Conservation (phyloP, 108 stramenopile genomes). For the Conticribra guillardii region DNA sequence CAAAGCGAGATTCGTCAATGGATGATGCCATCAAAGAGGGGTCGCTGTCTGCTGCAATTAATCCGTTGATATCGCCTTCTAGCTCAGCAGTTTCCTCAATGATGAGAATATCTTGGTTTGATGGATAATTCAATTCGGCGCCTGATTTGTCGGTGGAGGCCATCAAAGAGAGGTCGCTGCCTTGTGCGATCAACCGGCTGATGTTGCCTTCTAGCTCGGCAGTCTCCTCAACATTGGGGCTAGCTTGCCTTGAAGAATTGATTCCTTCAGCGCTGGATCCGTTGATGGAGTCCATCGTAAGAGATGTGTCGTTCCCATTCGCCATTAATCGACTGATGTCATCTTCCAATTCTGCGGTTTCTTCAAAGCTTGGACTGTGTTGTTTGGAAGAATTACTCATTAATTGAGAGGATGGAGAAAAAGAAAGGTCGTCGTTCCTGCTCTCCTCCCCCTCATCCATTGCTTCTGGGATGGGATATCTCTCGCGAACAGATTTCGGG, state of each 20-base stretch:
- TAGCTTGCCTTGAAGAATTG: not conserved
- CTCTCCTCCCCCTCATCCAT: slow-evolving; percentile 17
- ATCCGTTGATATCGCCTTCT: slow-evolving; percentile 28
- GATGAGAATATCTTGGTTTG: not conserved
- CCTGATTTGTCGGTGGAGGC: slow-evolving; percentile 22
- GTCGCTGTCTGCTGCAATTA: not conserved
- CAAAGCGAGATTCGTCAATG: not conserved
- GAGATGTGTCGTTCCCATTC: not conserved
- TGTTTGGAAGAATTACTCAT: not conserved
- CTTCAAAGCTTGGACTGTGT: not conserved
- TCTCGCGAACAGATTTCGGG: slow-evolving; percentile 48
- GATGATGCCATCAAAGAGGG: not conserved
- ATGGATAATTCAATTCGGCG: not conserved
- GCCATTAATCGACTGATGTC: slow-evolving; percentile 21
- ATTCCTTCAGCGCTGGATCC: not conserved
- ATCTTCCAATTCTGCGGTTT: slow-evolving; percentile 30
- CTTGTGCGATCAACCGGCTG: slow-evolving; percentile 29
- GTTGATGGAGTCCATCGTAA: not conserved
- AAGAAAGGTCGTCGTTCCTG: not conserved
- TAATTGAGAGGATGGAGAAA: not conserved
- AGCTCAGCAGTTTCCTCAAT: slow-evolving; percentile 21
- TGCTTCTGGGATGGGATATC: slow-evolving; percentile 51
- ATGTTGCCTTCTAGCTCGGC: slow-evolving; percentile 45
- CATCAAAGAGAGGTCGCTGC: slow-evolving; percentile 36
- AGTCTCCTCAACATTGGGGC: slow-evolving; percentile 12